Evolutionary conservation across 1,139 yeast genomes (phyloP).

Genomic region (Suhomyces bribrorum): DNA sequence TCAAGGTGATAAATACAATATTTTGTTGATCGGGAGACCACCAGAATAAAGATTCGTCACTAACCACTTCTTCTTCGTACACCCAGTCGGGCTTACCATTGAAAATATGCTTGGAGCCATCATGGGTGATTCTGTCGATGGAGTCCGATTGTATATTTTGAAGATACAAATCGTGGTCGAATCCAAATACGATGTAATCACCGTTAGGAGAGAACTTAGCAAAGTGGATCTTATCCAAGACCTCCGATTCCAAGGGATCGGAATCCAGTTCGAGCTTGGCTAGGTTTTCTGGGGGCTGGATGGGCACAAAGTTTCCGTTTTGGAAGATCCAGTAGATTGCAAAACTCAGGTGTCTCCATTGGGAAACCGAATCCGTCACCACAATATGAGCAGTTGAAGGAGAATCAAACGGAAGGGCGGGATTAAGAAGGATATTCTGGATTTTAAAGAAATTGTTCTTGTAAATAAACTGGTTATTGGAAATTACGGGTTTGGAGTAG

Average conservation of each 20-base stretch:
- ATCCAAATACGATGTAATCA: constrained; percentile 64
- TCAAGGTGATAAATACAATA: constrained; percentile 63
- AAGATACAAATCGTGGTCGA: constrained; percentile 61
- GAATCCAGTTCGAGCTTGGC: constrained; percentile 19
- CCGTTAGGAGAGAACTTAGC: constrained; percentile 81
- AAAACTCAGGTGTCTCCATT: constrained; percentile 76
- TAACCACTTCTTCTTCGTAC: constrained; percentile 88
- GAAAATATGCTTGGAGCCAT: constrained; percentile 65
- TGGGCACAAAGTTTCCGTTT: constrained; percentile 39
- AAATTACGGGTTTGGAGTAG: constrained; percentile 22
- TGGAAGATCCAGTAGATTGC: constrained; percentile 63
- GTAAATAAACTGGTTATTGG: constrained; percentile 31
- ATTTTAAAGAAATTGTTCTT: constrained; percentile 36
- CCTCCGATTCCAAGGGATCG: constrained; percentile 7
- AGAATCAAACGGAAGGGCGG: constrained; percentile 32
- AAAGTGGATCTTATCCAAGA: constrained; percentile 42
- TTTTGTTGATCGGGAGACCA: constrained; percentile 78
- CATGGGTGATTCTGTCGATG: constrained; percentile 55
- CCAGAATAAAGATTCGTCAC: constrained; percentile 71
- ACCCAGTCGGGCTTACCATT: constrained; percentile 97
- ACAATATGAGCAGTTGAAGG: constrained; percentile 34
- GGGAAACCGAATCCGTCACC: constrained; percentile 30
- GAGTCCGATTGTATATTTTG: constrained; percentile 31
- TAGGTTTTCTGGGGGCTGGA: constrained; percentile 25
- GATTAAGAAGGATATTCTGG: constrained; percentile 34